phyloP scores from a whole-genome alignment of 2,329 filamentous ascomycete species.

The Amesomyces nigricolor region DNA sequence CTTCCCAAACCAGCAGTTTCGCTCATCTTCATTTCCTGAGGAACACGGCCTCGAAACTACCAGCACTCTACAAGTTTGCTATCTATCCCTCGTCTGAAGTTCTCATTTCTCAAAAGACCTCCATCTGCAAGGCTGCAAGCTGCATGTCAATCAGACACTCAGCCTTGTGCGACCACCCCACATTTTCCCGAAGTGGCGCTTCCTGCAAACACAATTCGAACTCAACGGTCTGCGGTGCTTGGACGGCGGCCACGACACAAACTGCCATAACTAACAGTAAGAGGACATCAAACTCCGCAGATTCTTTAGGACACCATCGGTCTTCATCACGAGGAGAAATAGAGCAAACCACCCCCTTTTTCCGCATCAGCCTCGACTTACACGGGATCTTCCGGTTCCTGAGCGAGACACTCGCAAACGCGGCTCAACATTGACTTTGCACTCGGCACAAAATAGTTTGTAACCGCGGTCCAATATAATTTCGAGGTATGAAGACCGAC shows the following conservation, averaged over 20 bases:
- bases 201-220: slow-evolving; percentile 2
- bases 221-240: too few species aligned
- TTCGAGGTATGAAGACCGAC: neutral
- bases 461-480: too few species aligned
- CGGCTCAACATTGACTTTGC: too few species aligned
- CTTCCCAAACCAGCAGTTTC: too few species aligned
- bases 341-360: neutral
- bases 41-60: too few species aligned
- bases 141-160: slow-evolving; percentile 4
- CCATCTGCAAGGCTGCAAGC: slow-evolving; percentile 12
- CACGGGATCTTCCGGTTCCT: slow-evolving; percentile 14
- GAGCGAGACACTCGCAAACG: too few species aligned
- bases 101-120: neutral
- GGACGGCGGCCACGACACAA: too few species aligned
- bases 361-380: slow-evolving; percentile 6
- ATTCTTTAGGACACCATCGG: neutral
- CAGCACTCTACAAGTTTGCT: neutral
- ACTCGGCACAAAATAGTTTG: neutral
- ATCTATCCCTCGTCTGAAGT: neutral
- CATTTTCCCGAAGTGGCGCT: slow-evolving; percentile 1
- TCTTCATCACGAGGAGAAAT: neutral
- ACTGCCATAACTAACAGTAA: too few species aligned
- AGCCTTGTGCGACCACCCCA: slow-evolving; percentile 12
- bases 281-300: too few species aligned
- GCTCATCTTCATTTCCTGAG: too few species aligned